Base-by-base conservation (phyloP, 2,329 filamentous ascomycete genomes). In the Microsporum audouinii region DNA sequence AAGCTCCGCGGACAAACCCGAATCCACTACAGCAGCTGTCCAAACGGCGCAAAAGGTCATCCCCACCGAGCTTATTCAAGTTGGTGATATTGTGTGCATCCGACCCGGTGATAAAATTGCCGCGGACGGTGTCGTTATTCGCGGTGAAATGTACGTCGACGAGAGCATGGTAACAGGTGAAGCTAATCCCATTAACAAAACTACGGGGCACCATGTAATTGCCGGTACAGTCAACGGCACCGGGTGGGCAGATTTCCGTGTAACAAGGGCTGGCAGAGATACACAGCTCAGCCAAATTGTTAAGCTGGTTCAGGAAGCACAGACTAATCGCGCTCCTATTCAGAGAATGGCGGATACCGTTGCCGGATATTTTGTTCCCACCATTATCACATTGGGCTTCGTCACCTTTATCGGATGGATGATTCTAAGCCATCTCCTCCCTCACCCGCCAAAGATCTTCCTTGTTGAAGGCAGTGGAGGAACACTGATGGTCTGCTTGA, bases 91-190 rank as follows among this genome's bases (percentile, higher is more conserved):
- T 66, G 91, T 97, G 62, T 85, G 97, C 64, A 82, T 99, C 60
- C 88, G 90, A 61, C 94, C 94, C 5, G 94, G 94, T 60, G 94
- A 97, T 77, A 97, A 97, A 77, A 90, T 99, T 62, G 92, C 94
- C 1, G 92, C 92, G 1, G 94, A 99, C 71, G 94, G 94, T 56
- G 81, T 84, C 6, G 83, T 99, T 59, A 89, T 90, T 61, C 85
- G 88, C 59, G 94, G 94, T 36, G 89, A 96, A 74, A 95, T 90
- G 39, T 96, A 95, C 69, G 84, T 96, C 27, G 91, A 99, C 66
- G 94, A 99, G 76, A 96, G 91, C 71, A 97, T 97, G 92, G 91
- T 99, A 57, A 99, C 94, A 4, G 94, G 94, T 66, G 94, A 99
- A 76, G 88, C 94, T 2, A 92, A 96, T 82, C 92, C 94, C 0